Base-by-base conservation (phyloP, 257 asterid genomes). In the Nicotiana paniculata region DNA sequence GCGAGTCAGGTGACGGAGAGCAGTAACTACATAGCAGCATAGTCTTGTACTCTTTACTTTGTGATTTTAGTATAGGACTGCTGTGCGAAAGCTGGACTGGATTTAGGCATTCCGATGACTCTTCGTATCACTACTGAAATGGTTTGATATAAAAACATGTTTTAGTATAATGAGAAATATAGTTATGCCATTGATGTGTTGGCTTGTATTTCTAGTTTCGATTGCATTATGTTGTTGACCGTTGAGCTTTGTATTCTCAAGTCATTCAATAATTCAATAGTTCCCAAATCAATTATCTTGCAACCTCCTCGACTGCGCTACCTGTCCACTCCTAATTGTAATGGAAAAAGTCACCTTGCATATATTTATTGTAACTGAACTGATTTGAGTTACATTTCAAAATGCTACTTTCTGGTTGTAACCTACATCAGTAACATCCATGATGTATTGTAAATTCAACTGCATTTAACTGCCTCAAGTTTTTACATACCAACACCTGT, bases 1-100 rank as follows among this genome's bases (percentile, higher is more conserved):
- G 80, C 18, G 93, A 85, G 32, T 85, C 86, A 12, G 90, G 90
- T 17, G 93, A 89, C 67, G 92, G 90, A 26, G 88, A 86, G 69
- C 86, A 89, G 89, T 88, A 81, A 88, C 51, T 82, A 62, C 28
- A 64, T 62, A 61, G 86, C 58, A 77, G 61, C 69, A 79, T 76
- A 80, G 72, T 70, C 62, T 84, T 85, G 82, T 79, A 81, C 83
- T 81, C 85, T 81, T 82, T 81, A 80, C 77, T 78, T 62, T 78
- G 24, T 86, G 78, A 43, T 46, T 72, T 43, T 43, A 43, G 0
- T 43, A 43, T 9, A 43, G 51, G 51, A 43, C 51, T 43, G 3
- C 51, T 43, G 12, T 9, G 51, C 2, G 51, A 43, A 43, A 43
- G 51, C 51, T 43, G 9, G 51, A 43, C 51, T 43, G 51, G 51